Conservation (phyloP, 345 rosid species). For the Chamaenerion angustifolium region DNA sequence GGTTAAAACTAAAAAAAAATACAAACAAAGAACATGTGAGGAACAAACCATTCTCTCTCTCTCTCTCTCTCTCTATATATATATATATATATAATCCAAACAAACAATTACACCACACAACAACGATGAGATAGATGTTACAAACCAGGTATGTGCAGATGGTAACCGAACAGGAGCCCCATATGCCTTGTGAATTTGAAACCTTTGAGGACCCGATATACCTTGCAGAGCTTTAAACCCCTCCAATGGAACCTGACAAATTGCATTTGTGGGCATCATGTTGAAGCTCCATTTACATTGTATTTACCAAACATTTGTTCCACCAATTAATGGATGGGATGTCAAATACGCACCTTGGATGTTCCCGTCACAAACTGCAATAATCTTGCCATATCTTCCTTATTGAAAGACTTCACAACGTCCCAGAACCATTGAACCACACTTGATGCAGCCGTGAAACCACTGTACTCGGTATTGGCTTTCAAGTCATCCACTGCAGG, state of each 20-base stretch:
- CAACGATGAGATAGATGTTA: background rate
- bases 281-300: background rate
- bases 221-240: constrained; percentile 93
- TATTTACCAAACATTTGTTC: background rate
- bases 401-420: constrained; percentile 71
- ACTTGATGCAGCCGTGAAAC: constrained; percentile 68
- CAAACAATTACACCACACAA: too few species aligned
- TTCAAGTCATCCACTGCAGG: constrained; percentile 76
- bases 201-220: constrained; percentile 87
- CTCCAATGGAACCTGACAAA: constrained; percentile 76
- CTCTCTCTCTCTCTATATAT: too few species aligned
- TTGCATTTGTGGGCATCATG: background rate
- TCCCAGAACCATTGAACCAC: constrained; percentile 98
- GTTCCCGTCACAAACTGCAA: constrained; percentile 96
- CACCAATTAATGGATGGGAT: background rate
- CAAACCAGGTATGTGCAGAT: constrained; percentile 93
- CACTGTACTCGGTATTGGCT: constrained; percentile 76
- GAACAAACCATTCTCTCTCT: too few species aligned
- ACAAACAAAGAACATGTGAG: background rate
- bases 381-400: constrained; percentile 93
- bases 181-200: constrained; percentile 96
- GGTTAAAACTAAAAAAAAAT: constrained; percentile 63
- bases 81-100: too few species aligned
- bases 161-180: constrained; percentile 90
- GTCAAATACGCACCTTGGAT: constrained; percentile 47